Base-by-base conservation (phyloP, 179 eudicot genomes). In the Silene coronaria region DNA sequence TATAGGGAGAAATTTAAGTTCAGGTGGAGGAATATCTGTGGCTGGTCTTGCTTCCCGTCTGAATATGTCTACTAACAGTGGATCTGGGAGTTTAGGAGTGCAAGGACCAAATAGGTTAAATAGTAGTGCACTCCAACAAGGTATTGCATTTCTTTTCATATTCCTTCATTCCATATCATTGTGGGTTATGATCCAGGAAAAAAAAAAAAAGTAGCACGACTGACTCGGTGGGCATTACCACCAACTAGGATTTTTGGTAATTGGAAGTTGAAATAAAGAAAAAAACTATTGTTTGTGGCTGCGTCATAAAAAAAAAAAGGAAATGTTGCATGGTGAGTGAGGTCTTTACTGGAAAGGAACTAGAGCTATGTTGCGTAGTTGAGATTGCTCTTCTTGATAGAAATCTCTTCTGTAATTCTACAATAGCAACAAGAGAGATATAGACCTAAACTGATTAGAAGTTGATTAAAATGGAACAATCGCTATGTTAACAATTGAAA, bases 91-190 rank as follows among this genome's bases (percentile, higher is more conserved):
- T 84, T 77, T 93, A 75, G 90, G 87, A 74, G 82, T 91, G 76
- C 97, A 92, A 78, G 93, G 93, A 67, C 89, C 83, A 53, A 95
- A 85, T 84, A 92, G 99, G 83, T 77, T 95, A 80, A 86, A 87
- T 80, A 82, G 91, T 65, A 86, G 95, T 75, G 83, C 87, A 67
- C 99, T 95, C 78, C 99, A 92, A 89, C 99, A 92, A 91, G 97
- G 99, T 95, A 88, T 67, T n/a, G 12, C 76, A 6, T 45, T 42
- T 38, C 28, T 10, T 24, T 59, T 36, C n/a, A 48, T 57, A 45
- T 45, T 67, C 38, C 72, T 72, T 48, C 4, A 3, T 3, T 53
- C 28, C 12, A 45, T 66, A 21, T 66, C 70, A 32, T 32, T 66
- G 48, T 32, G n/a, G 70, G 46, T 67, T 67, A 21, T 42, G 72